Percentiles rank a stretch among this genome's conserved stretches.
phyloP scores from a whole-genome alignment of 2,329 filamentous ascomycete species.

The Periglandula ipomoeae region DNA sequence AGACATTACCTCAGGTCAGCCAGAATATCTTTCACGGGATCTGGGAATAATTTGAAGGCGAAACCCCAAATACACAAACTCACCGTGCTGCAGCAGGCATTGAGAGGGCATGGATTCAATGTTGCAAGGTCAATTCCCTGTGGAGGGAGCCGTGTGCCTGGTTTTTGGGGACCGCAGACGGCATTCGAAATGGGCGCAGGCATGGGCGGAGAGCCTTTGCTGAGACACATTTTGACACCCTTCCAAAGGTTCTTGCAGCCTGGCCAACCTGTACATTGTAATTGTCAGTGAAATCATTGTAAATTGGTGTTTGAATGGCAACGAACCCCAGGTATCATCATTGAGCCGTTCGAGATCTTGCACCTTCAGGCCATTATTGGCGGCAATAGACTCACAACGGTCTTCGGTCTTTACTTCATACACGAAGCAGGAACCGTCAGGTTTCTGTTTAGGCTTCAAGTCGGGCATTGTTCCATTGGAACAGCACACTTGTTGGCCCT shows the following conservation, averaged over 20 bases:
- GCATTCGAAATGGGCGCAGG: conserved; percentile 20
- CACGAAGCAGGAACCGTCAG: conserved; percentile 25
- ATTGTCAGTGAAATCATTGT: background rate
- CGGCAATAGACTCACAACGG: conserved; percentile 24
- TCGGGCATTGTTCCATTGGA: conserved; percentile 15
- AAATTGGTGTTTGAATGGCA: background rate
- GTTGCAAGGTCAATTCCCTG: background rate
- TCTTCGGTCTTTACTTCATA: conserved; percentile 26
- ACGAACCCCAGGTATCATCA: background rate
- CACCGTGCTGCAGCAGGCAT: conserved; percentile 21
- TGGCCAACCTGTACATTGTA: background rate
- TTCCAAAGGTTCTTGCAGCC: background rate
- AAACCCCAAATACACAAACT: too few species aligned
- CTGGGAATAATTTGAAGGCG: too few species aligned
- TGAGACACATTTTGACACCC: conserved; percentile 21
- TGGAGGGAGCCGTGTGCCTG: conserved; percentile 17
- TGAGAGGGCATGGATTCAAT: conserved; percentile 21
- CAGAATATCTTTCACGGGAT: too few species aligned
- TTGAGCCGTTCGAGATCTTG: background rate
- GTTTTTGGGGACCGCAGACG: conserved; percentile 25
- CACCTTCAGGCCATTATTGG: background rate
- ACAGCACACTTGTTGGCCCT: conserved; percentile 28
- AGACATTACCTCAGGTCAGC: background rate
- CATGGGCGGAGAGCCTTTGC: conserved; percentile 24
- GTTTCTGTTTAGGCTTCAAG: conserved; percentile 5